These are phyloP conservation scores for Pythium myriotylum DNA, from an alignment of 352 stramenopile species.

Conservation along the genomic window DNA sequence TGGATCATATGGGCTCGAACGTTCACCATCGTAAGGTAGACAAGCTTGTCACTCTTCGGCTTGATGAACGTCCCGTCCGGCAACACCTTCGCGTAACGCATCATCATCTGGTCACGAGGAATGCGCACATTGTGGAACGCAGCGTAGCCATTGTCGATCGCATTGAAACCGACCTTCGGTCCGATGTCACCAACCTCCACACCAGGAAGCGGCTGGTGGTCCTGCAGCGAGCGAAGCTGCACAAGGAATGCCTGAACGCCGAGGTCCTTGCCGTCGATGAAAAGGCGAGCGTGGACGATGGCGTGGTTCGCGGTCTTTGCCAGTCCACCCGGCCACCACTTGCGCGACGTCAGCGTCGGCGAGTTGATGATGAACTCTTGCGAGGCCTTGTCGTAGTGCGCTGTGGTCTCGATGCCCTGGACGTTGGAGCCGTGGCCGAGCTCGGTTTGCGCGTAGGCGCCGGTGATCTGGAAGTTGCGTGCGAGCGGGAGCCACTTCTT, in stretches of 20 bases:
- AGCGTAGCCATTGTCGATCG: slow-evolving; percentile 92
- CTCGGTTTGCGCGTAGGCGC: slow-evolving; percentile 96
- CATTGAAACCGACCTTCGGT: slow-evolving; percentile 91
- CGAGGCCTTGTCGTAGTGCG: slow-evolving; percentile 85
- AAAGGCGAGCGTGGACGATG: slow-evolving; percentile 91
- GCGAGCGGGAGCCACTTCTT: slow-evolving; percentile 68
- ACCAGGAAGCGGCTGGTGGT: slow-evolving; percentile 78
- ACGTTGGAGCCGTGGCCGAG: slow-evolving; percentile 94
- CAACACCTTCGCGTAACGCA: slow-evolving; percentile 49
- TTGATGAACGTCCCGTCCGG: slow-evolving; percentile 60
- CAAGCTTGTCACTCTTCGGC: slow-evolving; percentile 66
- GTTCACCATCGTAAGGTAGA: slow-evolving; percentile 63
- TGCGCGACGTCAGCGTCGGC: slow-evolving; percentile 92
- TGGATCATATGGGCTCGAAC: slow-evolving; percentile 38
- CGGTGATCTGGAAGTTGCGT: slow-evolving; percentile 66
- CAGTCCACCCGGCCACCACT: slow-evolving; percentile 96
- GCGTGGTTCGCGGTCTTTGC: slow-evolving; percentile 91
- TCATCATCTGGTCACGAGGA: slow-evolving; percentile 68
- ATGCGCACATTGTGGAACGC: slow-evolving; percentile 89
- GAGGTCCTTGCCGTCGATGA: slow-evolving; percentile 49
- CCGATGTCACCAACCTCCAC: slow-evolving; percentile 92
- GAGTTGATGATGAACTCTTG: slow-evolving; percentile 95
- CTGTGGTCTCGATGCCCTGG: slow-evolving; percentile 91
- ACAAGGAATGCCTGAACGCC: slow-evolving; percentile 96
- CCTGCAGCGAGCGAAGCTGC: slow-evolving; percentile 82